A percentile compares a stretch with the other conserved stretches of the same genome.
Evolutionary conservation across 2,329 filamentous ascomycete species (phyloP).

Genomic region (Ilyonectria sp.): DNA sequence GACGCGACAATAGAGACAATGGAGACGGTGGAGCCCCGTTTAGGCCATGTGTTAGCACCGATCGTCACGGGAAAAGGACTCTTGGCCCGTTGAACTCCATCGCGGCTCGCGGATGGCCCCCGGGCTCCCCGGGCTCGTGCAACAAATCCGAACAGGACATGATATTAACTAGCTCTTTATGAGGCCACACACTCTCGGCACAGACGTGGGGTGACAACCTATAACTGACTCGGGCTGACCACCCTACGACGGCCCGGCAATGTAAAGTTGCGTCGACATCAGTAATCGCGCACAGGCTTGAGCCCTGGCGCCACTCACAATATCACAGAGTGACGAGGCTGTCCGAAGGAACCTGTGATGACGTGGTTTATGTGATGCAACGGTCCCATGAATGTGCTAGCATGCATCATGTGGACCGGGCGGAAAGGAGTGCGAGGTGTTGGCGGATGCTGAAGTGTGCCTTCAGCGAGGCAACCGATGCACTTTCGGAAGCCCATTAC

Average conservation of each 20-base stretch:
- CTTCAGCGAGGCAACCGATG: conserved; percentile 2
- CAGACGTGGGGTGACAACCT: conserved; percentile 9
- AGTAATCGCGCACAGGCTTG: conserved; percentile 1
- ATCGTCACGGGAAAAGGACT: conserved; percentile 14
- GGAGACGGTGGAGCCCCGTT: conserved; percentile 28
- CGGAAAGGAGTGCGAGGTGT: background rate
- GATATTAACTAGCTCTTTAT: conserved; percentile 6
- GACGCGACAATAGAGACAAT: background rate
- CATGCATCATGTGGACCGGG: conserved; percentile 11
- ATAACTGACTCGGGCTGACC: conserved; percentile 1
- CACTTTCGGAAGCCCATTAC: background rate
- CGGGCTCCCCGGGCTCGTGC: background rate
- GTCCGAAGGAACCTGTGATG: background rate
- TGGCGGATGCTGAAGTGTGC: background rate
- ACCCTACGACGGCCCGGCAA: conserved; percentile 1
- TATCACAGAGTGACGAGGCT: background rate
- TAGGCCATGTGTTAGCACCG: conserved; percentile 12
- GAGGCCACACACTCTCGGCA: background rate
- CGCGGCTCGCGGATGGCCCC: background rate
- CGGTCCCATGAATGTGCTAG: conserved; percentile 2
- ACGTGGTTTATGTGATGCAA: conserved; percentile 17
- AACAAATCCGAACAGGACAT: background rate
- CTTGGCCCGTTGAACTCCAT: conserved; percentile 21
- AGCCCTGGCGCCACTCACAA: background rate
- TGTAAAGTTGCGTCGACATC: background rate